phyloP scores from a whole-genome alignment of 305 asterid species.

The Euphrasia arctica region DNA sequence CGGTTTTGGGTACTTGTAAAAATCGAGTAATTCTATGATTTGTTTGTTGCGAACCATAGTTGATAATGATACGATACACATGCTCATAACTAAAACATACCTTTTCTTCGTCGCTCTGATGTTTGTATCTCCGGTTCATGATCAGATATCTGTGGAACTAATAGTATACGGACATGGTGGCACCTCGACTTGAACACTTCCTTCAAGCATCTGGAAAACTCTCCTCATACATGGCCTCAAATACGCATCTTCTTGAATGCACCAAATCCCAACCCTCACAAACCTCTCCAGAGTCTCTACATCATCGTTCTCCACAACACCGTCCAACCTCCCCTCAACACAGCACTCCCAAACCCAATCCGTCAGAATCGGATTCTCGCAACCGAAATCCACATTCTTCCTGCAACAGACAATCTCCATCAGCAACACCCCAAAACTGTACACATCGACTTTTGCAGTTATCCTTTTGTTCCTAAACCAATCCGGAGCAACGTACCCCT shows the following conservation, averaged over 20 bases:
- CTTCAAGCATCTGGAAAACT: neutral
- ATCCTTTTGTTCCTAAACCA: slow-evolving; percentile 3
- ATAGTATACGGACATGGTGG: neutral
- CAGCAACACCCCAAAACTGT: neutral
- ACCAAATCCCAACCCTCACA: neutral
- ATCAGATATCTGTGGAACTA: no score
- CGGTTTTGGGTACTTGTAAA: no score
- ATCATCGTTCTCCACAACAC: neutral
- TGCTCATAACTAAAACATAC: no score
- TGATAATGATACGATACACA: no score
- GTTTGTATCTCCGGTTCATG: no score
- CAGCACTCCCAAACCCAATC: slow-evolving; percentile 3
- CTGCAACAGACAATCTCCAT: neutral
- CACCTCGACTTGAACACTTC: neutral
- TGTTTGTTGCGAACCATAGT: no score
- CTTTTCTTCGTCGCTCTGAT: no score
- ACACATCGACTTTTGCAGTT: neutral
- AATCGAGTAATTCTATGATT: no score
- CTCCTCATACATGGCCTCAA: neutral
- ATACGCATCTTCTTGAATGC: neutral
- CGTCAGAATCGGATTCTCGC: neutral
- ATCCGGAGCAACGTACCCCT: slow-evolving; percentile 1
- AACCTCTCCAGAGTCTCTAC: neutral
- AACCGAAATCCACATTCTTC: neutral
- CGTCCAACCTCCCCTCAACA: slow-evolving; percentile 3